Conservation (phyloP, 2,329 filamentous ascomycete species). For the Exophiala alcalophila region DNA sequence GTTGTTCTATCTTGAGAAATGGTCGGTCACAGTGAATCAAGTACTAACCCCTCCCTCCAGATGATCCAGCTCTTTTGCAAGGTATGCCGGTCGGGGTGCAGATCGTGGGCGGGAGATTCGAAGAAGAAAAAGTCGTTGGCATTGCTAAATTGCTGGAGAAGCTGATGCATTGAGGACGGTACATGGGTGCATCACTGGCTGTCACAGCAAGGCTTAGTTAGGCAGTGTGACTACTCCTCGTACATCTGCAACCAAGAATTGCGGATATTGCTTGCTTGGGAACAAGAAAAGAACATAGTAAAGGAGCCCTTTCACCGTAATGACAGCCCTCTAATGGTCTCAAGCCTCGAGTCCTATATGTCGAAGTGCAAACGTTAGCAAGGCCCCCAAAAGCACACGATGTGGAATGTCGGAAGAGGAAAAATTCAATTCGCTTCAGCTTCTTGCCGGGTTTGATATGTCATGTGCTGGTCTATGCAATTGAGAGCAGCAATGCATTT, state of each 20-base stretch:
- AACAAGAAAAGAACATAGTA: not conserved
- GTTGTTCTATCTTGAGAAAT: not conserved
- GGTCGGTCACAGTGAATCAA: not conserved
- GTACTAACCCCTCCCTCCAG: not conserved
- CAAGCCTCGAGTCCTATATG: not conserved
- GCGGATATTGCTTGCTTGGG: not conserved
- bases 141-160: constrained; percentile 36
- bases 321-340: not conserved
- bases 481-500: not conserved
- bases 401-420: not conserved
- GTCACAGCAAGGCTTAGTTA: not conserved
- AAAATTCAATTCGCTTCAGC: not conserved
- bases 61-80: constrained; percentile 35
- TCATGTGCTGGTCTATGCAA: not conserved
- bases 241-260: not conserved
- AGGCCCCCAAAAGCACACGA: not conserved
- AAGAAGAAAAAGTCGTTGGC: constrained; percentile 37
- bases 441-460: not conserved
- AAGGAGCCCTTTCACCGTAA: not conserved
- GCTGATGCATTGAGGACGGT: constrained; percentile 13
- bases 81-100: constrained; percentile 38
- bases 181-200: not conserved
- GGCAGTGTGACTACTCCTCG: not conserved
- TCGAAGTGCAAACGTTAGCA: not conserved
- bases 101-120: constrained; percentile 35